Conservation (phyloP, 257 asterid genomes). For the Echites panduratus region DNA sequence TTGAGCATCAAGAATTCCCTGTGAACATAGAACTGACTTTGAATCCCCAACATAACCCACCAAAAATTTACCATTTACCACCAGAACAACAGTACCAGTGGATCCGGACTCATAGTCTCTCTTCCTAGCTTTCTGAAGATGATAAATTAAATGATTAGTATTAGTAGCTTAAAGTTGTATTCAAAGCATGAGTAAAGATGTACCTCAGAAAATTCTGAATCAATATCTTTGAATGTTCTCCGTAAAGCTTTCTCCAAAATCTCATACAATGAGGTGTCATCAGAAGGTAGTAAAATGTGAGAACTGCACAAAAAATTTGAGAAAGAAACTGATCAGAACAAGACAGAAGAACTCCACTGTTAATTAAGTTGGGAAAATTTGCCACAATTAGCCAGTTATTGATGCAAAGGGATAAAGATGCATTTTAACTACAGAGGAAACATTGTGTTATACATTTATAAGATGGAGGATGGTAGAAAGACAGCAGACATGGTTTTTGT, state of each 20-base stretch:
- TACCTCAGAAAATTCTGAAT: conserved; percentile 55
- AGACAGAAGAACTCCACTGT: background rate
- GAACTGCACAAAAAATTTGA: conserved; percentile 28
- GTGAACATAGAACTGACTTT: conserved; percentile 60
- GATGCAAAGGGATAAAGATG: background rate
- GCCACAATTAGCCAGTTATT: background rate
- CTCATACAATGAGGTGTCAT: conserved; percentile 24
- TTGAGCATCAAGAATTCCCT: conserved; percentile 24
- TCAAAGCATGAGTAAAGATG: conserved; percentile 14
- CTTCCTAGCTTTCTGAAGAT: conserved; percentile 43
- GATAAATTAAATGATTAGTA: conserved; percentile 12
- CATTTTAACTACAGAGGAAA: background rate
- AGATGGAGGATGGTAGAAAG: background rate
- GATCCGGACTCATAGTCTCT: conserved; percentile 47
- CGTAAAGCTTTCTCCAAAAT: conserved; percentile 50
- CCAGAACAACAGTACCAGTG: conserved; percentile 46
- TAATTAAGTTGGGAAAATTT: background rate
- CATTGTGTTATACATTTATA: background rate
- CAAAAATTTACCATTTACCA: conserved; percentile 41
- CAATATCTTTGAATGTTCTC: conserved; percentile 63
- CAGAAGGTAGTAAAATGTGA: conserved; percentile 15
- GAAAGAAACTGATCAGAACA: conserved; percentile 1
- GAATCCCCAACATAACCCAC: conserved; percentile 70
- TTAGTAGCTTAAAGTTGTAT: conserved; percentile 7
- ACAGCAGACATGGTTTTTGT: background rate